These are phyloP conservation scores for Didymella segeticola DNA, from an alignment of 2,329 filamentous ascomycete genomes.

Conservation along the genomic window DNA sequence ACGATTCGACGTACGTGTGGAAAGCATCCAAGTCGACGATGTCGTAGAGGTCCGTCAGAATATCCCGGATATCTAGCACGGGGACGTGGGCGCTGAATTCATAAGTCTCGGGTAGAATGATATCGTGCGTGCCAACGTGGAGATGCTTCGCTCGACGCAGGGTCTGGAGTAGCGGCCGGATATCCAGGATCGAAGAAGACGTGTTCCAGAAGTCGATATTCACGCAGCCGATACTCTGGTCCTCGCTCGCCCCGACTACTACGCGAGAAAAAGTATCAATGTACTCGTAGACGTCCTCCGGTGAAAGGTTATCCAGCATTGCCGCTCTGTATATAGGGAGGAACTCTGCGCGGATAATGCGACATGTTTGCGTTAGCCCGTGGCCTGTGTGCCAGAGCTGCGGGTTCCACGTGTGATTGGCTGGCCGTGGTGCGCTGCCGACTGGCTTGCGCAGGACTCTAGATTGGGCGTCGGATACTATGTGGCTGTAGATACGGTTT, in stretches of 20 bases:
- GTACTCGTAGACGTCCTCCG: neutral
- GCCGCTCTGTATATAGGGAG: neutral
- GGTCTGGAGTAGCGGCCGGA: neutral
- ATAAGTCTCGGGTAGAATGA: neutral
- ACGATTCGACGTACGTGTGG: neutral
- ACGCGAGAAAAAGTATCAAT: neutral
- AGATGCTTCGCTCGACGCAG: neutral
- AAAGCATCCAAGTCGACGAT: conserved; percentile 2
- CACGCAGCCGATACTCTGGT: neutral
- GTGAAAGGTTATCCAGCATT: neutral
- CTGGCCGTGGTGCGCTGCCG: neutral
- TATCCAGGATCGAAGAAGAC: neutral
- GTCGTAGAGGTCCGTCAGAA: neutral
- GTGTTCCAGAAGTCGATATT: neutral
- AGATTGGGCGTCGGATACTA: neutral
- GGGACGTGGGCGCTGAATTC: neutral
- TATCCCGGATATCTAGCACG: neutral
- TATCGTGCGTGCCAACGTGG: neutral
- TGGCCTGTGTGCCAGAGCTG: neutral
- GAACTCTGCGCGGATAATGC: neutral
- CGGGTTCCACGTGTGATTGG: neutral
- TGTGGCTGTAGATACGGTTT: conserved; percentile 3
- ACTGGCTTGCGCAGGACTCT: neutral
- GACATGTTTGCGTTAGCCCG: conserved; percentile 1
- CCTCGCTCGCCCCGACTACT: neutral